A percentile compares a stretch with the other conserved stretches of the same genome.
phyloP scores from a whole-genome alignment of 352 stramenopile genomes.

The Phytophthora pseudosyringae region DNA sequence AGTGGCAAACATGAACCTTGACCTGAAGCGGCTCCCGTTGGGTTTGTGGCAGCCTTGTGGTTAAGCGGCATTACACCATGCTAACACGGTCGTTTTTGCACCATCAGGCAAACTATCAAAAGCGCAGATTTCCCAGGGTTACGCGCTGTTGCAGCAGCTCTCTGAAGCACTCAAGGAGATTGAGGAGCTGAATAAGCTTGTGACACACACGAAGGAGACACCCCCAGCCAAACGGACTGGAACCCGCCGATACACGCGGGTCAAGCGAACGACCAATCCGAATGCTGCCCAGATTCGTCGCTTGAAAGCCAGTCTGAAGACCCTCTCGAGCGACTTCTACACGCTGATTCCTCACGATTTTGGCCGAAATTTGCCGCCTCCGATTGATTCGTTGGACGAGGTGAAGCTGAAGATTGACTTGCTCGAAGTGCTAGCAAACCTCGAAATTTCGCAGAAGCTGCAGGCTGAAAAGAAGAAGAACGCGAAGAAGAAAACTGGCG shows the following conservation, averaged over 20 bases:
- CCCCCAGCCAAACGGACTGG: constrained; percentile 13
- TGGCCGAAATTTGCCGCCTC: constrained; percentile 54
- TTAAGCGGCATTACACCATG: background rate
- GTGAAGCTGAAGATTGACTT: constrained; percentile 76
- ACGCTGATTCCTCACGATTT: constrained; percentile 79
- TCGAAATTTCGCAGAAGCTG: constrained; percentile 74
- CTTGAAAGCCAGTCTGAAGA: constrained; percentile 60
- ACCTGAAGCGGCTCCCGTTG: constrained; percentile 59
- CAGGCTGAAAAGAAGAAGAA: constrained; percentile 57
- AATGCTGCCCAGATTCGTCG: constrained; percentile 42
- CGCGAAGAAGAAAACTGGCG: constrained; percentile 22
- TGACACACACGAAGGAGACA: background rate
- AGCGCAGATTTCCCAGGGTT: constrained; percentile 69
- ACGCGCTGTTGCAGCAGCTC: constrained; percentile 57
- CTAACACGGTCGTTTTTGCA: background rate
- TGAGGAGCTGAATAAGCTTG: constrained; percentile 37
- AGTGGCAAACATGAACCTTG: constrained; percentile 58
- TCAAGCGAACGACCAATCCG: constrained; percentile 31
- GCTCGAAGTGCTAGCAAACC: constrained; percentile 66
- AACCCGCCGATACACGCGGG: constrained; percentile 34
- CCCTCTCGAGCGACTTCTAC: constrained; percentile 72
- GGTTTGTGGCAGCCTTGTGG: constrained; percentile 25
- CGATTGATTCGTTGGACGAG: constrained; percentile 65
- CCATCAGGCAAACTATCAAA: constrained; percentile 52
- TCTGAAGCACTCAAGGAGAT: constrained; percentile 60